Conservation (phyloP, 1,139 yeast genomes). For the Tardiomyces blankii region DNA sequence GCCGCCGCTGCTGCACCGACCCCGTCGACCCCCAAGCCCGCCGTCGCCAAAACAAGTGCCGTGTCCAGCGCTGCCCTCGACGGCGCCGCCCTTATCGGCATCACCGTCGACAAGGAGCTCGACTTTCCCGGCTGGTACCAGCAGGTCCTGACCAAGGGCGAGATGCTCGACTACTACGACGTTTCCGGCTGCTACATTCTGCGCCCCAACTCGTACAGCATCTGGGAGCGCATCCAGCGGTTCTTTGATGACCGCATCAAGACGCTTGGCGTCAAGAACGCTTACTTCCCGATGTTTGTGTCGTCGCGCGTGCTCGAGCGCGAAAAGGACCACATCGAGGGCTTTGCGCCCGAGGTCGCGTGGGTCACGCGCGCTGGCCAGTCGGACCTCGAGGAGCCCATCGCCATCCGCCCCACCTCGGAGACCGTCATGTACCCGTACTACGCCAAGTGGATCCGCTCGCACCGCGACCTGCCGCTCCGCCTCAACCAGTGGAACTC, state of each 20-base stretch:
- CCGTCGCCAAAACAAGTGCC: not conserved
- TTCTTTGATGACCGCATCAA: constrained; percentile 79
- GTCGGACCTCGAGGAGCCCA: constrained; percentile 93
- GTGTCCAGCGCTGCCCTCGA: constrained; percentile 47
- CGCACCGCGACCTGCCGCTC: constrained; percentile 95
- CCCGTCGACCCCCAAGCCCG: not conserved
- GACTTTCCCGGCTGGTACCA: constrained; percentile 98
- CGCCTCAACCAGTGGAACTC: constrained; percentile 98
- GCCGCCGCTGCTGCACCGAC: constrained; percentile 22
- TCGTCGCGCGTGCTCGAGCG: constrained; percentile 85
- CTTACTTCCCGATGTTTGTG: constrained; percentile 98
- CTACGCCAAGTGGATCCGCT: constrained; percentile 97
- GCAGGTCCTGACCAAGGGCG: constrained; percentile 91
- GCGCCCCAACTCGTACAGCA: constrained; percentile 89
- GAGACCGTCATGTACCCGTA: constrained; percentile 99
- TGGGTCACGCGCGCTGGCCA: constrained; percentile 98
- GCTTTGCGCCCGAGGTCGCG: constrained; percentile 99
- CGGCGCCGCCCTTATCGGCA: constrained; percentile 91
- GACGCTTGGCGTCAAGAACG: constrained; percentile 81
- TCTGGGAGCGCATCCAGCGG: constrained; percentile 91
- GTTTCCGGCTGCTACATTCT: constrained; percentile 97
- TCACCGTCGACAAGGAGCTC: constrained; percentile 81
- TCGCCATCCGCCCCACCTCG: constrained; percentile 98
- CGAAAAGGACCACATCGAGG: constrained; percentile 98
- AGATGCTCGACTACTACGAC: constrained; percentile 96